Conservation (phyloP, 768 basidiomycete genomes). For the Amanita inopinata region DNA sequence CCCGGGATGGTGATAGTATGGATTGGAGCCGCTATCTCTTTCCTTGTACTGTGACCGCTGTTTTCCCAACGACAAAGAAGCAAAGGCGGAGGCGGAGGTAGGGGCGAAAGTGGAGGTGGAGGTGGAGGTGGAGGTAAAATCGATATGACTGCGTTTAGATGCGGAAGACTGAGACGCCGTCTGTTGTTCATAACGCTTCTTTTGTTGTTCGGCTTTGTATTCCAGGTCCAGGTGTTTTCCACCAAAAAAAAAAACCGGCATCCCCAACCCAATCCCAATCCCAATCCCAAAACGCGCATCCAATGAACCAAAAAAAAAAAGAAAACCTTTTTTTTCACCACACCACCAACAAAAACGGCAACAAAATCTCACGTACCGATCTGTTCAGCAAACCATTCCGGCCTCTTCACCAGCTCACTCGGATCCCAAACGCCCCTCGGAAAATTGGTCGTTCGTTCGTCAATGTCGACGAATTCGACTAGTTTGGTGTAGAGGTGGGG, state of each 20-base stretch:
- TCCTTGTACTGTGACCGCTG: background rate
- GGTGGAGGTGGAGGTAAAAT: constrained; percentile 33
- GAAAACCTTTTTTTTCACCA: background rate
- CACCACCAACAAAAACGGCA: constrained; percentile 5
- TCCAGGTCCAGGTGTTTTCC: background rate
- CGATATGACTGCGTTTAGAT: constrained; percentile 52
- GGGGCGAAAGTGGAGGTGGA: constrained; percentile 2
- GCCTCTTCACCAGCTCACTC: constrained; percentile 39
- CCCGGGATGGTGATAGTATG: background rate
- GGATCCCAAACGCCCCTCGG: constrained; percentile 69
- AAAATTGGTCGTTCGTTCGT: constrained; percentile 83
- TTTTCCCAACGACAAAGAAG: background rate
- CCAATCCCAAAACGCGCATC: no score
- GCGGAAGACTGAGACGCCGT: constrained; percentile 38
- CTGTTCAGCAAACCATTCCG: constrained; percentile 71
- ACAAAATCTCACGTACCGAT: constrained; percentile 55
- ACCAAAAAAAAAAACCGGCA: background rate
- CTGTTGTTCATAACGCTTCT: constrained; percentile 52
- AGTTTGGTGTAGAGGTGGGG: constrained; percentile 94
- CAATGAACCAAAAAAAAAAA: no score
- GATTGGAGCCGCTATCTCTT: constrained; percentile 3
- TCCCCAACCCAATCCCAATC: no score
- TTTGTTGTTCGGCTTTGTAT: constrained; percentile 52
- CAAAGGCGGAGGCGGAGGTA: background rate
- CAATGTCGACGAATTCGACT: constrained; percentile 88